Percentiles rank a stretch among this genome's conserved stretches.
phyloP scores from a whole-genome alignment of 1,284 basidiomycete genomes.

The Ganoderma sinense region DNA sequence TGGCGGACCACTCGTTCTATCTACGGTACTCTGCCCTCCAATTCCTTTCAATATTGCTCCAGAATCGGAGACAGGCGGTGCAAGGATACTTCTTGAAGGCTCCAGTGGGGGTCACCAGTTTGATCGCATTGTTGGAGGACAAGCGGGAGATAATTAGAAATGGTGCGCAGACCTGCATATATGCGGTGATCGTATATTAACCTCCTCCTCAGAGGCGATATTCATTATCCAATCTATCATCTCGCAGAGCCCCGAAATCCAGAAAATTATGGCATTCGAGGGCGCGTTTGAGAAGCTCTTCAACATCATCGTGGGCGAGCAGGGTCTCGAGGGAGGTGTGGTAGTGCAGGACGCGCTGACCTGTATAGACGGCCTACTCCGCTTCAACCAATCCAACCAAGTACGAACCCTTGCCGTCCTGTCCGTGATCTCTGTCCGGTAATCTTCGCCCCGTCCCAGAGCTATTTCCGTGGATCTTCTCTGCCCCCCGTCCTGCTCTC shows the following conservation, averaged over 20 bases:
- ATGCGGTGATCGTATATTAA: not conserved
- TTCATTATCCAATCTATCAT: constrained; percentile 85
- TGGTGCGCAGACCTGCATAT: constrained; percentile 55
- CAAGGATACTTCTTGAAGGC: constrained; percentile 92
- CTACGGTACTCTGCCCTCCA: constrained; percentile 89
- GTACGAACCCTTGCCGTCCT: constrained; percentile 51
- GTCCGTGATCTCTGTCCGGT: constrained; percentile 15
- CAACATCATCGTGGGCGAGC: constrained; percentile 87
- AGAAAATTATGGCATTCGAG: constrained; percentile 97
- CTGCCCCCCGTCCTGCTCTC: constrained; percentile 91
- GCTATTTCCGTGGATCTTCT: constrained; percentile 95
- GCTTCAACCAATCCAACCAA: constrained; percentile 96
- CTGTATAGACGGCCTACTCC: constrained; percentile 85
- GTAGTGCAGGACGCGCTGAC: constrained; percentile 88
- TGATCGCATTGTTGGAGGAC: constrained; percentile 82
- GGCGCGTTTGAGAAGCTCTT: constrained; percentile 97
- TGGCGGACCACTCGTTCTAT: constrained; percentile 85
- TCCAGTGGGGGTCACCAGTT: constrained; percentile 73
- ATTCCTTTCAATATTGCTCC: constrained; percentile 81
- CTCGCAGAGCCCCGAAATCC: constrained; percentile 91
- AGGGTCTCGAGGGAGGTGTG: constrained; percentile 91
- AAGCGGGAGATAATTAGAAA: constrained; percentile 86
- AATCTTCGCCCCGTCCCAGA: constrained; percentile 56
- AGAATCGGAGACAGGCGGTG: constrained; percentile 81
- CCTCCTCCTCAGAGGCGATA: constrained; percentile 64